Percentiles rank a stretch among this genome's conserved stretches.
Conservation (phyloP, 768 basidiomycete species). For the Phaffia tasmanica region DNA sequence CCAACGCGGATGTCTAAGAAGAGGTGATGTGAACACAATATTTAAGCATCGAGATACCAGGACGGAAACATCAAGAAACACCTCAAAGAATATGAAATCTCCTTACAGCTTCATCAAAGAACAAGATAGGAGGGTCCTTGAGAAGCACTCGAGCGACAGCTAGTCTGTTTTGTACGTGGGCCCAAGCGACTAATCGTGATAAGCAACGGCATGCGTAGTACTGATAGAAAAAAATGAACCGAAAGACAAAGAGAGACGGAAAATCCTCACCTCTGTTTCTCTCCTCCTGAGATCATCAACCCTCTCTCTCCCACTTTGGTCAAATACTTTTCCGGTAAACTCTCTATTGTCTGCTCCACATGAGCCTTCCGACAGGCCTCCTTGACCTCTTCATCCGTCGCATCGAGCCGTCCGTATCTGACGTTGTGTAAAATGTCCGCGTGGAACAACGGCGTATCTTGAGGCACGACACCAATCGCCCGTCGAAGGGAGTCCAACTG, state of each 20-base stretch:
- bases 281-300: constrained; percentile 95
- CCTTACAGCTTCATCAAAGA: constrained; percentile 94
- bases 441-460: constrained; percentile 96
- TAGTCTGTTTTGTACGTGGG: constrained; percentile 37
- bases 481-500: constrained; percentile 60
- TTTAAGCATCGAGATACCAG: too few relatives aligned
- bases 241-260: neutral
- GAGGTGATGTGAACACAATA: neutral
- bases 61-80: neutral
- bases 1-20: constrained; percentile 78
- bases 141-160: constrained; percentile 85
- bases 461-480: constrained; percentile 79
- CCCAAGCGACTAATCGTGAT: neutral
- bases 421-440: constrained; percentile 91
- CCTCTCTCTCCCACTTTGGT: constrained; percentile 95
- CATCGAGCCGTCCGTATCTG: constrained; percentile 76
- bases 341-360: constrained; percentile 66
- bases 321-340: constrained; percentile 70
- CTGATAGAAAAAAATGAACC: too few relatives aligned
- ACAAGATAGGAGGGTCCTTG: constrained; percentile 89
- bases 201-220: neutral
- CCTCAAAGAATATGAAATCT: constrained; percentile 18
- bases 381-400: constrained; percentile 77
- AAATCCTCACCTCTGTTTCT: constrained; percentile 63
- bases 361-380: constrained; percentile 76